Percentiles rank a stretch among this genome's conserved stretches.
Evolutionary conservation across 768 basidiomycete genomes (phyloP).

Genomic region (Tylopilus balloui): DNA sequence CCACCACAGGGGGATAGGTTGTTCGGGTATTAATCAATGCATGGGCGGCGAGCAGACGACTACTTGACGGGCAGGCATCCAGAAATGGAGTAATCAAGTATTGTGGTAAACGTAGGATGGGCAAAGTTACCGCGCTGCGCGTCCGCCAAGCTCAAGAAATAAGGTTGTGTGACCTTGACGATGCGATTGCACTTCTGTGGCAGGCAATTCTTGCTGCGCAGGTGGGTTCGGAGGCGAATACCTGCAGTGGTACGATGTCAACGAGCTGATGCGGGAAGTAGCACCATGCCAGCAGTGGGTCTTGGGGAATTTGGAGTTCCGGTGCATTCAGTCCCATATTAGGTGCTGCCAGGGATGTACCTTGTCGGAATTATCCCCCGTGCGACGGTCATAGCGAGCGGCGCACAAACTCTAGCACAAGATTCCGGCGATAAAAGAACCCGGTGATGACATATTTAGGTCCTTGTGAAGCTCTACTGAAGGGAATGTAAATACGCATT

Average conservation of each 20-base stretch:
- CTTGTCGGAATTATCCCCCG: not conserved
- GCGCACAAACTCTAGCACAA: slow-evolving; percentile 1
- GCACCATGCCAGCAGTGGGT: not conserved
- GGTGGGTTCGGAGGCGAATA: not conserved
- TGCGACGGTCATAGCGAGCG: not conserved
- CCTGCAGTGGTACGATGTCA: not conserved
- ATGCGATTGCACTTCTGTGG: not conserved
- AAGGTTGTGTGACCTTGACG: not conserved
- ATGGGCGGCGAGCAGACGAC: not conserved
- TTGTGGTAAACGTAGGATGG: not conserved
- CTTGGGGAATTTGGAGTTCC: no score
- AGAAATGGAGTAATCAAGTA: not conserved
- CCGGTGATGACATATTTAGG: not conserved
- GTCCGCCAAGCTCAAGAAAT: not conserved
- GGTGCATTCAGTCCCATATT: not conserved
- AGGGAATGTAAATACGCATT: not conserved
- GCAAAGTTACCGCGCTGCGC: not conserved
- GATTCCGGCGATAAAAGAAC: not conserved
- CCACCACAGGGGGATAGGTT: not conserved
- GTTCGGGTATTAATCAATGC: not conserved
- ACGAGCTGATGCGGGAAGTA: not conserved
- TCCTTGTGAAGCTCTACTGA: not conserved
- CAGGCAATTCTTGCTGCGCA: not conserved
- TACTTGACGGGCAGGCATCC: not conserved
- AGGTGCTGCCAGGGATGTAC: not conserved